These are phyloP conservation scores for Vigna unguiculata DNA, from an alignment of 306 rosid genomes.

Conservation along the genomic window DNA sequence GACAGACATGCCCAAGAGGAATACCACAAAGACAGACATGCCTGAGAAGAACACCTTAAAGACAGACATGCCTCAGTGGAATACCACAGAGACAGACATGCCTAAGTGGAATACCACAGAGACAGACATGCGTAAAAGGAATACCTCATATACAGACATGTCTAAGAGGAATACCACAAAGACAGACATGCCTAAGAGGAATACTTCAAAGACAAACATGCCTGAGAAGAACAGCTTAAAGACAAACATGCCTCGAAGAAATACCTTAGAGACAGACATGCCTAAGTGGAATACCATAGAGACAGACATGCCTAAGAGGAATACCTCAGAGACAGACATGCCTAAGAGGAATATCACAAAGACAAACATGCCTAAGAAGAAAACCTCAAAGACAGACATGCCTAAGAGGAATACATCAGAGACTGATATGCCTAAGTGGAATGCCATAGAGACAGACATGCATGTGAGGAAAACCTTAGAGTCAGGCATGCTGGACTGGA, in stretches of 20 bases:
- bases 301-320: background rate
- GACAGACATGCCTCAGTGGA: background rate
- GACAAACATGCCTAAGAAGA: background rate
- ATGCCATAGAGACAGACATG: constrained; percentile 1
- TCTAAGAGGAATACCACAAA: constrained; percentile 24
- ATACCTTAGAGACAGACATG: constrained; percentile 10
- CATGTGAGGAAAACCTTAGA: constrained; percentile 26
- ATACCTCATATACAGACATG: constrained; percentile 1
- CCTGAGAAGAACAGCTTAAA: no score
- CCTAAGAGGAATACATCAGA: constrained; percentile 26
- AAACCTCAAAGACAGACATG: constrained; percentile 2
- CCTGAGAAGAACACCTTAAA: constrained; percentile 26
- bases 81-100: background rate
- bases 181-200: background rate
- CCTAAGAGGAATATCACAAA: constrained; percentile 21
- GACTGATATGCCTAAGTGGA: background rate
- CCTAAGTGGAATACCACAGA: constrained; percentile 26
- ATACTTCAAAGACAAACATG: constrained; percentile 10
- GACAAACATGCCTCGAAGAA: background rate
- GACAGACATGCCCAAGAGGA: background rate
- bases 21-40: no score
- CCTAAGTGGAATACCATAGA: constrained; percentile 25
- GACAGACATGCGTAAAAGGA: constrained; percentile 2
- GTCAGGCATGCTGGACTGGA: background rate
- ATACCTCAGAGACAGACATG: background rate